Conservation (phyloP, 768 basidiomycete genomes). For the Macrolepiota fuliginosa region DNA sequence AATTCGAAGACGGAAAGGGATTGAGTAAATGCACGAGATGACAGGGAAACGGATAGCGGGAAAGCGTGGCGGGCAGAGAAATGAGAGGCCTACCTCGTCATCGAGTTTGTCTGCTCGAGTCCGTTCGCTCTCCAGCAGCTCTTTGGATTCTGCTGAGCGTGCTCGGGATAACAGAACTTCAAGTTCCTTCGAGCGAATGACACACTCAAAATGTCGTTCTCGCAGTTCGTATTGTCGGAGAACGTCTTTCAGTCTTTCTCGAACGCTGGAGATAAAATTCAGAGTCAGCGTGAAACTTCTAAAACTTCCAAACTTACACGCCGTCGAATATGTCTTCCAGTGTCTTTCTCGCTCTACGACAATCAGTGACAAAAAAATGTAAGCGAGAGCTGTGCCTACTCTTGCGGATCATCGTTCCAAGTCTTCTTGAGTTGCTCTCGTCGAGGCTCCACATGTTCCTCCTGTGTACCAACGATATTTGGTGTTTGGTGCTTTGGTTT, state of each 20-base stretch:
- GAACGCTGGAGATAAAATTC: slow-evolving; percentile 51
- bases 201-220: slow-evolving; percentile 90
- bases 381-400: slow-evolving; percentile 45
- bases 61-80: slow-evolving; percentile 12
- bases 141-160: slow-evolving; percentile 84
- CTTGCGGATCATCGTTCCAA: slow-evolving; percentile 73
- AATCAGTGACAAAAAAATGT: not conserved
- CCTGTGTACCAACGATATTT: slow-evolving; percentile 35
- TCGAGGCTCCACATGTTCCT: slow-evolving; percentile 60
- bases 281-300: not conserved
- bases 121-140: slow-evolving; percentile 77
- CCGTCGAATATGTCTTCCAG: slow-evolving; percentile 84
- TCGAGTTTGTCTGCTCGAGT: slow-evolving; percentile 63
- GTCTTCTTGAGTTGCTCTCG: slow-evolving; percentile 76
- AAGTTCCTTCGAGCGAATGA: slow-evolving; percentile 88
- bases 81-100: slow-evolving; percentile 59
- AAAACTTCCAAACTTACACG: slow-evolving; percentile 53
- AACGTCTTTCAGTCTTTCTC: slow-evolving; percentile 84
- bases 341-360: slow-evolving; percentile 62
- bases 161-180: slow-evolving; percentile 86
- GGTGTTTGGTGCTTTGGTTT: slow-evolving; percentile 1
- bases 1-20: not conserved
- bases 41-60: slow-evolving; percentile 1
- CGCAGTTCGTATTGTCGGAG: slow-evolving; percentile 87
- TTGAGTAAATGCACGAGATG: slow-evolving; percentile 7